A percentile compares a stretch with the other conserved stretches of the same genome.
phyloP scores from a whole-genome alignment of 2,329 filamentous ascomycete genomes.

The Fusarium avenaceum region DNA sequence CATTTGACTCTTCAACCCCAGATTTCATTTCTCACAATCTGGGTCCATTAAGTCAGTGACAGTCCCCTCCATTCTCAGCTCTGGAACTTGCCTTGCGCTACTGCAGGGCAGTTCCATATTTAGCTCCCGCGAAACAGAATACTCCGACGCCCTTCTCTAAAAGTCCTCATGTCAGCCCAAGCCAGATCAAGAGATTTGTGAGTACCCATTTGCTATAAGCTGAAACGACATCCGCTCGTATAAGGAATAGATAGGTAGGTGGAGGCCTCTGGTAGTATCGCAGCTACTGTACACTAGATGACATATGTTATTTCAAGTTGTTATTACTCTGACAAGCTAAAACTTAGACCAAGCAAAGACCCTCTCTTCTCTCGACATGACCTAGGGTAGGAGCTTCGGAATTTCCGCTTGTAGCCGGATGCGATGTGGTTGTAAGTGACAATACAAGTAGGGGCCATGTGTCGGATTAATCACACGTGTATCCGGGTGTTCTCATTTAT shows the following conservation, averaged over 20 bases:
- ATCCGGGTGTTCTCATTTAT: neutral
- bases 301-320: neutral
- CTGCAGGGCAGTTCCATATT: slow-evolving; percentile 44
- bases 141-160: slow-evolving; percentile 25
- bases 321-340: neutral
- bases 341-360: slow-evolving; percentile 15
- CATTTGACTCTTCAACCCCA: slow-evolving; percentile 24
- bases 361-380: neutral
- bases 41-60: slow-evolving; percentile 2
- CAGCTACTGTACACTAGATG: neutral
- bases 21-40: slow-evolving; percentile 26
- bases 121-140: slow-evolving; percentile 37
- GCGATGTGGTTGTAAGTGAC: slow-evolving; percentile 1
- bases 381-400: neutral
- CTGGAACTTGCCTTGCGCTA: slow-evolving; percentile 31
- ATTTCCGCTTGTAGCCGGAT: slow-evolving; percentile 1
- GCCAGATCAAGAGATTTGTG: neutral
- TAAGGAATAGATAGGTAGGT: neutral
- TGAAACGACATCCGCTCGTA: slow-evolving; percentile 9
- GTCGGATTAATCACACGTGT: slow-evolving; percentile 17
- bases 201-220: neutral
- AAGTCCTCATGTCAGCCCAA: neutral
- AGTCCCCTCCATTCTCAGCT: neutral
- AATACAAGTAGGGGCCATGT: slow-evolving; percentile 14
- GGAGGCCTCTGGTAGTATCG: slow-evolving; percentile 8